phyloP scores from a whole-genome alignment of 345 rosid species.

The Noccaea caerulescens region DNA sequence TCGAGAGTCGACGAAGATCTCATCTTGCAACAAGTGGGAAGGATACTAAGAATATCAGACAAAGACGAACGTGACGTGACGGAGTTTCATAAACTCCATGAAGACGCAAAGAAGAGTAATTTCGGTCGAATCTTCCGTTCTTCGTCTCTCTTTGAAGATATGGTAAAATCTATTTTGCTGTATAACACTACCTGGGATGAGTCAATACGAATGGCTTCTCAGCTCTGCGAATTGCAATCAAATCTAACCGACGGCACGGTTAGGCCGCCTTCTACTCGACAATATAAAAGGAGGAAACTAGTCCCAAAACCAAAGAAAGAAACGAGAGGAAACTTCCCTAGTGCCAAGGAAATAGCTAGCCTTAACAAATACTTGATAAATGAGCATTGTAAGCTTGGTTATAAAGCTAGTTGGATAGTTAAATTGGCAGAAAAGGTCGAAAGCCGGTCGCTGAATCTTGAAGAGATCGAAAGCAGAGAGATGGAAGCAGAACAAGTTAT shows the following conservation, averaged over 20 bases:
- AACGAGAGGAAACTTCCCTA: slow-evolving; percentile 49
- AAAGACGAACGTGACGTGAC: slow-evolving; percentile 44
- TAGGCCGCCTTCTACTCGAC: neutral
- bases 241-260: slow-evolving; percentile 25
- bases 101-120: slow-evolving; percentile 44
- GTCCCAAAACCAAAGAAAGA: neutral
- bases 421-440: slow-evolving; percentile 43
- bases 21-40: slow-evolving; percentile 47
- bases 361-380: slow-evolving; percentile 31
- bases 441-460: slow-evolving; percentile 38
- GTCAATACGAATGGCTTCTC: slow-evolving; percentile 52
- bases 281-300: slow-evolving; percentile 11
- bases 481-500: neutral
- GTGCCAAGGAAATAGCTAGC: slow-evolving; percentile 46
- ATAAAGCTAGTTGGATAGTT: slow-evolving; percentile 45
- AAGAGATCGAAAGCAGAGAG: slow-evolving; percentile 26
- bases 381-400: slow-evolving; percentile 51
- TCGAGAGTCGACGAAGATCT: slow-evolving; percentile 29
- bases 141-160: slow-evolving; percentile 58
- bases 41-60: slow-evolving; percentile 52
- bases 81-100: slow-evolving; percentile 50
- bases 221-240: slow-evolving; percentile 50
- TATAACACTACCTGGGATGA: slow-evolving; percentile 53
- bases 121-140: slow-evolving; percentile 59
- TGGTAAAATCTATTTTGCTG: slow-evolving; percentile 55